These are phyloP conservation scores for Arabidopsis thaliana DNA, from an alignment of 345 rosid genomes.

Conservation along the genomic window DNA sequence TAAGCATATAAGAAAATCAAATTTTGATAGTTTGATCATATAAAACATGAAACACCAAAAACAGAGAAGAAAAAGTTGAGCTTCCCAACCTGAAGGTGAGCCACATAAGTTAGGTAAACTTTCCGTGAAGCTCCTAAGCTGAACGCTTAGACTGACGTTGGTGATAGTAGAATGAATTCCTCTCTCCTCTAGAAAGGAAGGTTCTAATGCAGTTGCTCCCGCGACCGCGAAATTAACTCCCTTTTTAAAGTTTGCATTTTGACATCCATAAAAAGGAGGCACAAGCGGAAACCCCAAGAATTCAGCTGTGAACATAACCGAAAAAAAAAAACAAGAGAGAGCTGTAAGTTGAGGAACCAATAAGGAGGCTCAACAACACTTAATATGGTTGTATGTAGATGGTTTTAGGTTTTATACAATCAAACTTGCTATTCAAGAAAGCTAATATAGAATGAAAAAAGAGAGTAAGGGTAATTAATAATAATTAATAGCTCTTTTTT, in stretches of 20 bases:
- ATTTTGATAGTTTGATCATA: too few relatives aligned
- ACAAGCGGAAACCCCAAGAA: conserved; percentile 43
- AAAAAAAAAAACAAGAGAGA: not conserved
- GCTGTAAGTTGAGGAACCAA: not conserved
- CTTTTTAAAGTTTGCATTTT: conserved; percentile 26
- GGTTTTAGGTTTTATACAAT: not conserved
- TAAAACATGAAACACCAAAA: too few relatives aligned
- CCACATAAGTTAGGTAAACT: conserved; percentile 45
- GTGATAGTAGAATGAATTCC: conserved; percentile 35
- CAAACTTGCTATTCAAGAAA: not conserved
- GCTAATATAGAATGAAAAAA: not conserved
- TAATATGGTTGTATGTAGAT: not conserved
- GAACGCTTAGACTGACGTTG: conserved; percentile 45
- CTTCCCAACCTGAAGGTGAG: conserved; percentile 36
- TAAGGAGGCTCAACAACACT: too few relatives aligned
- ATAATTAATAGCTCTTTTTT: too few relatives aligned
- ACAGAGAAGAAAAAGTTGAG: too few relatives aligned
- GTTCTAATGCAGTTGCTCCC: conserved; percentile 55
- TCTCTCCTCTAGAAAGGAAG: conserved; percentile 35
- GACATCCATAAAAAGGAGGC: conserved; percentile 44
- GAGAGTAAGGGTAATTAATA: too few relatives aligned
- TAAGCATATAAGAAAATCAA: too few relatives aligned
- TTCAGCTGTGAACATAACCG: conserved; percentile 44
- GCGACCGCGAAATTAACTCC: conserved; percentile 60
- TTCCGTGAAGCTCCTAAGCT: conserved; percentile 50